Conservation (phyloP, 345 rosid species). For the Brassica rapa region DNA sequence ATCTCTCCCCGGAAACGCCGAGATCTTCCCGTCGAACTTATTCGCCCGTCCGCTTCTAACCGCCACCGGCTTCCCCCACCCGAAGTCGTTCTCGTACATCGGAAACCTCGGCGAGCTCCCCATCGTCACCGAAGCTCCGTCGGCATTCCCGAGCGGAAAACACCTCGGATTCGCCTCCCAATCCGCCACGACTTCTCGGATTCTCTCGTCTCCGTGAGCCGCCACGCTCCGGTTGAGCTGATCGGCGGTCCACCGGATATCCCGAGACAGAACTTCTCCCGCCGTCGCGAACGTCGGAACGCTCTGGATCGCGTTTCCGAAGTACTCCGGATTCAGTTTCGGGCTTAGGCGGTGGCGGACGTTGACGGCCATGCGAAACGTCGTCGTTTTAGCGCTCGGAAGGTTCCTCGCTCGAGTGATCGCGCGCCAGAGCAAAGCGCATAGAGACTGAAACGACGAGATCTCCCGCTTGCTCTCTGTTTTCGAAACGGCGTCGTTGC, state of each 20-base stretch:
- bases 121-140: slow-evolving; percentile 86
- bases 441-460: slow-evolving; percentile 85
- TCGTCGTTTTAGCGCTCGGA: slow-evolving; percentile 52
- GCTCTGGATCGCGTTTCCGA: slow-evolving; percentile 98
- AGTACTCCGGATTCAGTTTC: slow-evolving; percentile 63
- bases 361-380: slow-evolving; percentile 95
- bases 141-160: slow-evolving; percentile 84
- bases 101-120: slow-evolving; percentile 95
- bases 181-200: slow-evolving; percentile 49
- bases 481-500: slow-evolving; percentile 42
- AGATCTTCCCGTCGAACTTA: slow-evolving; percentile 95
- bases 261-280: slow-evolving; percentile 64
- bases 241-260: slow-evolving; percentile 86
- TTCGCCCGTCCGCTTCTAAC: slow-evolving; percentile 84
- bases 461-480: slow-evolving; percentile 45
- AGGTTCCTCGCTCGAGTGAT: slow-evolving; percentile 86
- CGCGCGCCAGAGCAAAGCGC: slow-evolving; percentile 77
- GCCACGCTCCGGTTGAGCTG: slow-evolving; percentile 57
- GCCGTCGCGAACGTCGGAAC: slow-evolving; percentile 71
- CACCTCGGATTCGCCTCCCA: slow-evolving; percentile 85
- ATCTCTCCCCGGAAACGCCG: slow-evolving; percentile 88
- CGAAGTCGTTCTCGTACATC: slow-evolving; percentile 91
- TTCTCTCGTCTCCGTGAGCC: slow-evolving; percentile 57
- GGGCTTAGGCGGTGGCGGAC: slow-evolving; percentile 77
- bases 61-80: slow-evolving; percentile 94